Evolutionary conservation across 1,284 basidiomycete species (phyloP).

Genomic region (Somion occarium): DNA sequence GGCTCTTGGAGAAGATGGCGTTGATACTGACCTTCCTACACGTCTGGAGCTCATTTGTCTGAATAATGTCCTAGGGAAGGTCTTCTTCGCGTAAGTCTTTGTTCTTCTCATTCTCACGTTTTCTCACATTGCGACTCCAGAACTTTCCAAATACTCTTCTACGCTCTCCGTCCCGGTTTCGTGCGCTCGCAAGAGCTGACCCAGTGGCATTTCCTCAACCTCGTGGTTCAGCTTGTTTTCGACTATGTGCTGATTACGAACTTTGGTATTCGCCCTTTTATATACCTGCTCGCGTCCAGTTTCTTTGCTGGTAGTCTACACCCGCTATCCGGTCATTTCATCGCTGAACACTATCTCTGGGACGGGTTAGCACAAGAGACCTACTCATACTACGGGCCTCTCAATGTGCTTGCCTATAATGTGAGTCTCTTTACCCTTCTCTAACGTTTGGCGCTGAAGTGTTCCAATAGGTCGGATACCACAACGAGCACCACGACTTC

Average conservation of each 20-base stretch:
- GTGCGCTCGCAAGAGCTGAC: conserved; percentile 83
- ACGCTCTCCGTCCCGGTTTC: conserved; percentile 94
- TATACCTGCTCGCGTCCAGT: conserved; percentile 84
- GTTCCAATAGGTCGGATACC: conserved; percentile 78
- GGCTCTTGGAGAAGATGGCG: conserved; percentile 91
- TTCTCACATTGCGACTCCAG: conserved; percentile 34
- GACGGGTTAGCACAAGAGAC: conserved; percentile 90
- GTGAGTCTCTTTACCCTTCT: conserved; percentile 39
- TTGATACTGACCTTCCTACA: conserved; percentile 94
- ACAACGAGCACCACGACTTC: conserved; percentile 99
- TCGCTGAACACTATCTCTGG: conserved; percentile 95
- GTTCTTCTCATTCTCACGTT: not conserved
- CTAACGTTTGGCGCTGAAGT: not conserved
- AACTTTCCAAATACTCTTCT: conserved; percentile 98
- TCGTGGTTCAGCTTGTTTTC: conserved; percentile 67
- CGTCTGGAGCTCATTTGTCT: conserved; percentile 79
- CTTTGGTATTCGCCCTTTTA: conserved; percentile 62
- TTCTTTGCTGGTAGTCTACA: conserved; percentile 97
- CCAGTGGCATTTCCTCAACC: conserved; percentile 81
- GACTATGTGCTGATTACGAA: conserved; percentile 62
- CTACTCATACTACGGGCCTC: conserved; percentile 92
- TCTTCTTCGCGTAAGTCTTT: conserved; percentile 85
- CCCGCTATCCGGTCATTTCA: conserved; percentile 96
- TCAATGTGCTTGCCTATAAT: conserved; percentile 94
- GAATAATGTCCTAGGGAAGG: conserved; percentile 95